Base-by-base conservation (phyloP, 768 basidiomycete species). In the Boletus pseudopeckii region DNA sequence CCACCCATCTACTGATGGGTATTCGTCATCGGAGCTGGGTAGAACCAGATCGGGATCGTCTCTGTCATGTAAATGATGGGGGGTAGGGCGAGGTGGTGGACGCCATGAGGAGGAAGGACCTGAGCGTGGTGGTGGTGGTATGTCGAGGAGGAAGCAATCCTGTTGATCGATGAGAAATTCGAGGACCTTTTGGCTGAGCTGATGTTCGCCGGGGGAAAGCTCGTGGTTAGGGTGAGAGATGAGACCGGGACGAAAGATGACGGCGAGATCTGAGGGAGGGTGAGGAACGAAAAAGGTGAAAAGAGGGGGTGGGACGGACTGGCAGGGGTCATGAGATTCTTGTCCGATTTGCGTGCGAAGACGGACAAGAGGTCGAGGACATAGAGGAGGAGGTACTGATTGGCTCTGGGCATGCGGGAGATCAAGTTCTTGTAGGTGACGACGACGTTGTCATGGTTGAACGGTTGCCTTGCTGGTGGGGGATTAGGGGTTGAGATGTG, bases 91-190 rank as follows among this genome's bases (percentile, higher is more conserved):
- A n/a, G 52, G 45, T 34, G 55, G 54, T 13, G 61, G 70, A 36
- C 57, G 71, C 68, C 70, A 71, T 13, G 64, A 63, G 15, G 66
- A 58, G 40, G 60, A 59, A 3, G 64, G 65, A 20, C 72, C 66
- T 0, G 72, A 49, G 2, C 68, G 71, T 18, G 82, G 81, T 3
- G 90, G 88, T 2, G 88, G 83, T 7, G 90, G 82, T 39, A 90
- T 88, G 62, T 90, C 93, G 47, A 97, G 73, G 79, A 96, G 81
- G 71, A 99, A 99, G 81, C 87, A 88, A 64, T 96, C 94, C 67
- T 98, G 95, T 58, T 98, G 87, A n/a, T 84, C 87, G 60, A 99
- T 97, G 49, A 99, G 77, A 69, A 97, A 98, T 68, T 98, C 94
- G 46, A 99, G 80, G 28, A 98, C 95, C 52, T 79, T 77, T 71